A percentile compares a stretch with the other conserved stretches of the same genome.
Conservation (phyloP, 2,329 filamentous ascomycete species). For the Spiromastix sp. region DNA sequence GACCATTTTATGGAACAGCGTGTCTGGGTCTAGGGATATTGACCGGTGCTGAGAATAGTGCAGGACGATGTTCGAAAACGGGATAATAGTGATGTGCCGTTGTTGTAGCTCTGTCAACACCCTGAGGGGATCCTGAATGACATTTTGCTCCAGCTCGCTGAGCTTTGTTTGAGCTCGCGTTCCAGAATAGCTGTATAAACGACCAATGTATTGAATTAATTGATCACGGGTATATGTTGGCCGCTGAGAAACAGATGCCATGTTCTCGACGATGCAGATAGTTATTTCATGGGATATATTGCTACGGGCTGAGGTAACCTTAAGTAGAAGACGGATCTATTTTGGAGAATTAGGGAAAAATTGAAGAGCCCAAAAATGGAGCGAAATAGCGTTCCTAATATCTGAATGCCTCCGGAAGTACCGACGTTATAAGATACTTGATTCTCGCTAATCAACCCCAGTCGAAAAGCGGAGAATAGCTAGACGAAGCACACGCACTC, state of each 20-base stretch:
- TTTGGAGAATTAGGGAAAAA: too few species aligned
- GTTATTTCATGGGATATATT: too few species aligned
- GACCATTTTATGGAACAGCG: slow-evolving; percentile 45
- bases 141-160: slow-evolving; percentile 17
- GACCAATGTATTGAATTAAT: slow-evolving; percentile 25
- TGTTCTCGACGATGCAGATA: too few species aligned
- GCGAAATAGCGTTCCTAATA: too few species aligned
- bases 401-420: too few species aligned
- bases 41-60: slow-evolving; percentile 43
- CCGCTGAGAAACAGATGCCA: slow-evolving; percentile 6
- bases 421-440: too few species aligned
- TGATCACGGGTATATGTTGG: slow-evolving; percentile 26
- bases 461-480: too few species aligned
- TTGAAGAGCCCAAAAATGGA: too few species aligned
- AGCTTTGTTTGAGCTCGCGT: slow-evolving; percentile 14
- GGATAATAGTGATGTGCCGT: slow-evolving; percentile 38
- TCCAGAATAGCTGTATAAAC: slow-evolving; percentile 15
- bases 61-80: slow-evolving; percentile 48
- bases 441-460: too few species aligned
- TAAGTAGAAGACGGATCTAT: too few species aligned
- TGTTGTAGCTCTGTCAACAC: slow-evolving; percentile 27
- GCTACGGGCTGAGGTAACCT: too few species aligned
- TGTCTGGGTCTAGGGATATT: slow-evolving; percentile 40
- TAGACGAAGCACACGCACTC: too few species aligned
- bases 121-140: slow-evolving; percentile 21